A percentile compares a stretch with the other conserved stretches of the same genome.
Evolutionary conservation across 2,329 filamentous ascomycete species (phyloP).

Genomic region (Fusarium solani-melongenae): DNA sequence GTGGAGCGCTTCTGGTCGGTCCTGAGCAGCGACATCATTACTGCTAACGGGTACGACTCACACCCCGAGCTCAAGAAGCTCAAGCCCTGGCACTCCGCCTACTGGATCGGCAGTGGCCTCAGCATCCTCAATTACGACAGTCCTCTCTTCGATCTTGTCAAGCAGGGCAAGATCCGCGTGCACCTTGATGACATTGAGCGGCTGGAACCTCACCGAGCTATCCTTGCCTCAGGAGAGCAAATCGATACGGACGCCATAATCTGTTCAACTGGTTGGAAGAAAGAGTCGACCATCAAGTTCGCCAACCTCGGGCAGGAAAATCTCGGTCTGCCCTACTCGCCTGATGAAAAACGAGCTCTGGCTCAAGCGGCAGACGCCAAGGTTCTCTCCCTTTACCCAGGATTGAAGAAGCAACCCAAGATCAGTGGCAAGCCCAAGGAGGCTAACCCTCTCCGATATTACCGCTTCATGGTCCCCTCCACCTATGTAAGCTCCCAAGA

Average conservation of each 20-base stretch:
- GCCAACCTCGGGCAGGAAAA: constrained; percentile 2
- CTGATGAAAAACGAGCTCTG: not conserved
- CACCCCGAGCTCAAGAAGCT: constrained; percentile 54
- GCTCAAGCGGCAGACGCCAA: not conserved
- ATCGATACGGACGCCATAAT: constrained; percentile 60
- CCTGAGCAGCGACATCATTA: constrained; percentile 58
- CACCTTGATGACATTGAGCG: constrained; percentile 59
- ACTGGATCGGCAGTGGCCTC: constrained; percentile 62
- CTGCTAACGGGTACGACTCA: constrained; percentile 57
- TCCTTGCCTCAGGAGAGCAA: constrained; percentile 54
- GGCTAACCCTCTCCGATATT: not conserved
- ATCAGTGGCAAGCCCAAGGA: not conserved
- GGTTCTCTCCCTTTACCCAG: not conserved
- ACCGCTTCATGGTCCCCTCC: not conserved
- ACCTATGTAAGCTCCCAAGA: not conserved
- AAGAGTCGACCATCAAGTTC: constrained; percentile 57
- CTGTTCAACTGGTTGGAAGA: constrained; percentile 65
- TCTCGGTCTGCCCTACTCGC: not conserved
- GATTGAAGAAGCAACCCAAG: not conserved
- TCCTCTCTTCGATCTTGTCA: constrained; percentile 62
- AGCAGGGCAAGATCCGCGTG: constrained; percentile 58
- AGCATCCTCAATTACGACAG: constrained; percentile 66
- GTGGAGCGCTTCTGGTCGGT: constrained; percentile 62
- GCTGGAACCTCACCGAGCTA: constrained; percentile 52
- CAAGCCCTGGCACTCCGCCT: constrained; percentile 53